phyloP scores from a whole-genome alignment of 208 protist genomes.

The Crithidia sp. region DNA sequence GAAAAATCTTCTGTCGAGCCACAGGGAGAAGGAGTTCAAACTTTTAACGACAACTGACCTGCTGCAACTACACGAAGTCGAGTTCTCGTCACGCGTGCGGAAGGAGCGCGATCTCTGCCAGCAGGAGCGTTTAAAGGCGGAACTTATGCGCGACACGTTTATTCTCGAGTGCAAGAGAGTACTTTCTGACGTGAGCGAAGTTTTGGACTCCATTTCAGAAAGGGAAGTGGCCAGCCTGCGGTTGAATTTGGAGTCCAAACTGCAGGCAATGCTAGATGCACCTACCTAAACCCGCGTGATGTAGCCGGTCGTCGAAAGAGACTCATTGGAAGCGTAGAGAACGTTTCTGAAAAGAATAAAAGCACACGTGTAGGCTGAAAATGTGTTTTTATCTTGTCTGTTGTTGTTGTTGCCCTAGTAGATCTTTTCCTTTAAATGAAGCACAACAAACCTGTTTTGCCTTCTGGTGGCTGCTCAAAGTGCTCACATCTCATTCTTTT shows the following conservation, averaged over 20 bases:
- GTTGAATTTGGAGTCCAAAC: slow-evolving; percentile 12
- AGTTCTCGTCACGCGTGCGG: slow-evolving; percentile 15
- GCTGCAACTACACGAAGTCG: slow-evolving; percentile 20
- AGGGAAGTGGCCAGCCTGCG: neutral
- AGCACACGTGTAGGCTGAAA: too few species aligned
- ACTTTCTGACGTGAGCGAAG: slow-evolving; percentile 6
- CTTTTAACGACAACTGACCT: slow-evolving; percentile 21
- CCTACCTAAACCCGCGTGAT: neutral
- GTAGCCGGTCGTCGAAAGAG: neutral
- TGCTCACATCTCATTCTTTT: neutral
- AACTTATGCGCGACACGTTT: slow-evolving; percentile 13
- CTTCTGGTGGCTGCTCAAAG: neutral
- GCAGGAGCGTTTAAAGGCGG: slow-evolving; percentile 2
- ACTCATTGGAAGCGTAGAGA: too few species aligned
- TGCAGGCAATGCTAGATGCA: slow-evolving; percentile 13
- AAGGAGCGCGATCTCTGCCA: slow-evolving; percentile 25
- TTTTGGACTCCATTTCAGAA: slow-evolving; percentile 16
- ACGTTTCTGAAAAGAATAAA: too few species aligned
- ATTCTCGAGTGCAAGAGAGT: slow-evolving; percentile 14
- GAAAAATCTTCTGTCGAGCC: neutral
- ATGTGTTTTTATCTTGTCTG: neutral
- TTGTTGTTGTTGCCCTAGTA: too few species aligned
- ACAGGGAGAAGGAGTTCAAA: neutral
- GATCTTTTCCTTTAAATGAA: neutral
- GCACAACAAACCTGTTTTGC: neutral